phyloP scores from a whole-genome alignment of 768 basidiomycete species.

The Collybia sordida region DNA sequence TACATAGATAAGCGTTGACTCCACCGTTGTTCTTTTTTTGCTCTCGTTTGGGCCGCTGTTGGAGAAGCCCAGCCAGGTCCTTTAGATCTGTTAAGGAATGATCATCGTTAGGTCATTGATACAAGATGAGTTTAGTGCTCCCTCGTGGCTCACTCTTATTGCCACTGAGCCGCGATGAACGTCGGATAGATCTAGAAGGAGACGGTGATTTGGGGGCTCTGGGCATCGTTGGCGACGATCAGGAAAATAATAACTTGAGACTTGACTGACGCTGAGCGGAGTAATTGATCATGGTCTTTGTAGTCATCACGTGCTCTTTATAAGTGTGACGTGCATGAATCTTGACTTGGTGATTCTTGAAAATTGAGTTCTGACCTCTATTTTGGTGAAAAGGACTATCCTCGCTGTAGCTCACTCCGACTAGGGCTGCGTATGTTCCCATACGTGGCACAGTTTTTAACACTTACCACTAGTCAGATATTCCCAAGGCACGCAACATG shows the following conservation, averaged over 20 bases:
- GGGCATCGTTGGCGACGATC: constrained; percentile 16
- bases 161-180: constrained; percentile 31
- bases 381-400: neutral
- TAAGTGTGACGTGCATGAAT: no score
- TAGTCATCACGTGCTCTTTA: no score
- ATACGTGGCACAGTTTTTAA: no score
- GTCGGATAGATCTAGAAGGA: constrained; percentile 12
- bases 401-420: no score
- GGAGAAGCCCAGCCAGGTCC: constrained; percentile 3
- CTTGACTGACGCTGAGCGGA: no score
- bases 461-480: no score
- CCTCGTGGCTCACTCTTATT: constrained; percentile 6
- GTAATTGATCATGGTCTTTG: no score
- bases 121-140: neutral
- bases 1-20: constrained; percentile 1
- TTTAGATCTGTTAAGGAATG: constrained; percentile 4
- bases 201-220: constrained; percentile 9
- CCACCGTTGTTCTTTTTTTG: constrained; percentile 8
- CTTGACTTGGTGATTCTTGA: no score
- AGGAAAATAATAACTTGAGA: neutral
- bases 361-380: neutral
- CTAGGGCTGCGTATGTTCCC: no score
- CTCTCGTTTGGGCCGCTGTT: constrained; percentile 7
- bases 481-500: no score
- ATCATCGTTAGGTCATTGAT: neutral